Evolutionary conservation across 1,284 basidiomycete species (phyloP).

Genomic region (Meripilus lineatus): DNA sequence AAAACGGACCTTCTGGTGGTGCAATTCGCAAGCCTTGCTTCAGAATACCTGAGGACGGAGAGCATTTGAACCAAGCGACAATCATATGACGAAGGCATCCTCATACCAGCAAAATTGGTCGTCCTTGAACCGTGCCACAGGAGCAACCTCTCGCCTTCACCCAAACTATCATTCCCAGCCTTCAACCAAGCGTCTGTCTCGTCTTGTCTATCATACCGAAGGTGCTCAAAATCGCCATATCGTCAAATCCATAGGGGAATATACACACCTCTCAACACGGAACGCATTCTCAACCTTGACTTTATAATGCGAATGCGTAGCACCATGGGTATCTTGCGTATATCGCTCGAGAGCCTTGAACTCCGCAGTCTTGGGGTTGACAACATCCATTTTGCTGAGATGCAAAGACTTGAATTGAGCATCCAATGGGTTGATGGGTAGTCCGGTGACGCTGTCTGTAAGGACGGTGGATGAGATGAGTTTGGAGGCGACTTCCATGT

Average conservation of each 20-base stretch:
- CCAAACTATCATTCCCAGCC: slow-evolving; percentile 40
- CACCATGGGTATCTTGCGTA: slow-evolving; percentile 50
- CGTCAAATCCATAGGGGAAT: neutral
- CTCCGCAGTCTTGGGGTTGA: slow-evolving; percentile 40
- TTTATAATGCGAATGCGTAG: slow-evolving; percentile 42
- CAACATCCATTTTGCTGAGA: slow-evolving; percentile 49
- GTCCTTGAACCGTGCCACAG: slow-evolving; percentile 66
- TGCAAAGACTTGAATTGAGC: slow-evolving; percentile 50
- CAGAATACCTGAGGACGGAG: too few relatives aligned
- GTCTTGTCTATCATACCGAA: slow-evolving; percentile 28
- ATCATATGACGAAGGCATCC: too few relatives aligned
- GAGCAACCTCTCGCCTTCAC: slow-evolving; percentile 49
- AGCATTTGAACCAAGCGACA: too few relatives aligned
- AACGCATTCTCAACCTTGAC: slow-evolving; percentile 47
- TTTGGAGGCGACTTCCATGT: slow-evolving; percentile 62
- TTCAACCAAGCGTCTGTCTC: slow-evolving; percentile 50
- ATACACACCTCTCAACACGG: slow-evolving; percentile 47
- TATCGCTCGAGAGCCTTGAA: slow-evolving; percentile 47
- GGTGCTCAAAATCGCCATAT: neutral
- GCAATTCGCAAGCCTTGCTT: slow-evolving; percentile 66
- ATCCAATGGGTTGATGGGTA: slow-evolving; percentile 52
- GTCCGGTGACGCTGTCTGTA: slow-evolving; percentile 36
- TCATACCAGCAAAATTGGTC: slow-evolving; percentile 64
- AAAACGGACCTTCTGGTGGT: slow-evolving; percentile 52
- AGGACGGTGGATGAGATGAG: slow-evolving; percentile 42